Base-by-base conservation (phyloP, 164 flowering plant species). In the Chimonanthus praecox region DNA sequence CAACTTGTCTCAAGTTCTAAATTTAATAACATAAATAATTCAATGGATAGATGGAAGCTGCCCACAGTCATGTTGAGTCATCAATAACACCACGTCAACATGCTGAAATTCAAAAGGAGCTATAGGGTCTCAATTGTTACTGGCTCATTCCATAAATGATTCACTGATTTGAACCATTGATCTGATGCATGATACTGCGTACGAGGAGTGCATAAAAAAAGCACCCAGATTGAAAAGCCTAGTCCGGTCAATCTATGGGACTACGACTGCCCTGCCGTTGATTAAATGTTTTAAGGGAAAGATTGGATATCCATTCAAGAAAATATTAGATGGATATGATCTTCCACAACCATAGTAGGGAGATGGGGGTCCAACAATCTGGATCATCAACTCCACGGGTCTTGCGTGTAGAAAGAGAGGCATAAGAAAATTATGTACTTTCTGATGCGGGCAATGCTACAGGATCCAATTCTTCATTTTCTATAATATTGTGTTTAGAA, bases 41-140 rank as follows among this genome's bases (percentile, higher is more conserved):
- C 44, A 67, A 60, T 58, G n/a, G 44, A 6, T 71, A 74, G 65
- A 16, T 68, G 54, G 44, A 71, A 54, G 54, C 63, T 71, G 58
- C 46, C n/a, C 61, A 49, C 43, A 11, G 71, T 4, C 60, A 13
- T 11, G 60, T 54, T 4, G 16, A 54, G 60, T 54, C 16, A n/a
- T 0, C 11, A n/a, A 54, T 6, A 9, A 15, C n/a, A 11, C 60
- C 60, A 54, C 16, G 16, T n/a, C 60, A 54, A 54, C 16, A n/a
- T 11, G 16, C 16, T 54, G 60, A 33, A 33, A 33, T 54, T 54
- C 60, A 10, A 13, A 13, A 54, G 16, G 60, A 54, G 13, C n/a
- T 54, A 5, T 54, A 54, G 60, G 15, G 15, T 54, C 60, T 33
- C 33, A 33, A 33, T 33, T 33, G 33, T 33, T 33, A 33, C 33